Conservation (phyloP, 768 basidiomycete species). For the Agrocybe chaxingu region DNA sequence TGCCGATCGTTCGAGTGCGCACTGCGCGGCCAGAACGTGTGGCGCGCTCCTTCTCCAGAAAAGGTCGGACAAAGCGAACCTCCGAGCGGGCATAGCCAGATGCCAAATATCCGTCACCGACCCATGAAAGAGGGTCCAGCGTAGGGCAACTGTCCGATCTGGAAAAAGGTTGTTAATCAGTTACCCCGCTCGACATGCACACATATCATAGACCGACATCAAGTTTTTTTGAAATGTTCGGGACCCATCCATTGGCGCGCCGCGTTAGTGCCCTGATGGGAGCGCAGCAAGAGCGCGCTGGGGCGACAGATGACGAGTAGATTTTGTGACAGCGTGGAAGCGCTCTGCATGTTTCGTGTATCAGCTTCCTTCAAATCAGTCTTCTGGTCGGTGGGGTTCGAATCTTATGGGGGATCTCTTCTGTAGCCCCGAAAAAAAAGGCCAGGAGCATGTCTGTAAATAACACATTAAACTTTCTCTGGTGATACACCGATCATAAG, state of each 20-base stretch:
- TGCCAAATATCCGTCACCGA: no score
- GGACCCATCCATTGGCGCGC: background rate
- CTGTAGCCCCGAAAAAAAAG: background rate
- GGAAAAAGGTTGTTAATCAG: background rate
- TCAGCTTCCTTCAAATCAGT: constrained; percentile 6
- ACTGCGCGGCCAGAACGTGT: background rate
- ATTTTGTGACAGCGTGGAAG: constrained; percentile 14
- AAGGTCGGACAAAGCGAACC: constrained; percentile 3
- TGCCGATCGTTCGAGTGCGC: no score
- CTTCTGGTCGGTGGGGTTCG: background rate
- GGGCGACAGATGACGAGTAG: constrained; percentile 3
- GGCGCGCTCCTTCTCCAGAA: background rate
- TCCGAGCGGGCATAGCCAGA: constrained; percentile 1
- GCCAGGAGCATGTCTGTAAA: background rate
- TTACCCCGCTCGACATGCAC: no score
- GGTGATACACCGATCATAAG: background rate
- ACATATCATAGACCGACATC: no score
- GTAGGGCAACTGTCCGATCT: background rate
- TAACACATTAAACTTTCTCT: background rate
- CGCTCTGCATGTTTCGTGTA: constrained; percentile 6
- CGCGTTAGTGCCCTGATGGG: constrained; percentile 2
- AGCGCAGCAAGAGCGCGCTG: constrained; percentile 3
- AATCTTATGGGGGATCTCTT: constrained; percentile 2
- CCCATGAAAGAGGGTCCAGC: no score
- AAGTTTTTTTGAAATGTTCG: no score